Percentiles rank a stretch among this genome's conserved stretches.
phyloP scores from a whole-genome alignment of 805 yeast genomes.

The Kluyveromyces wickerhamii region DNA sequence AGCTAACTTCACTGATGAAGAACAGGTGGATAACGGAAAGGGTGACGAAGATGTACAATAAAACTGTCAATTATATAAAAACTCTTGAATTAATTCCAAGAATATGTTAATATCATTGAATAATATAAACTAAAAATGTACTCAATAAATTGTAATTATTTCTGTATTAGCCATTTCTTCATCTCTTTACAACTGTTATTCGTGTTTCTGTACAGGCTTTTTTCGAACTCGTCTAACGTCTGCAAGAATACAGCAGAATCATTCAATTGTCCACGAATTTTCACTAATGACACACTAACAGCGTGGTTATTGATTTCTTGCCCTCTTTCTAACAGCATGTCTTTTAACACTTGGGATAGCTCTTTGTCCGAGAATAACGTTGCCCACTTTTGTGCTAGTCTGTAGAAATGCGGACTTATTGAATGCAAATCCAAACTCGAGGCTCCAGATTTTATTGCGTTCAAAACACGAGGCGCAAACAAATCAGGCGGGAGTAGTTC shows the following conservation, averaged over 20 bases:
- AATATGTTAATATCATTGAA: too few relatives aligned
- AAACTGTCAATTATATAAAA: too few relatives aligned
- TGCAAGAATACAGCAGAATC: constrained; percentile 38
- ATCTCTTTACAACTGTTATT: constrained; percentile 42
- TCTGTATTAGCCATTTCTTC: constrained; percentile 33
- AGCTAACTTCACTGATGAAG: constrained; percentile 13
- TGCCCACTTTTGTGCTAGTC: constrained; percentile 71
- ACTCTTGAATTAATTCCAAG: too few relatives aligned
- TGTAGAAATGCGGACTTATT: constrained; percentile 58
- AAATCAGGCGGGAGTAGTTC: constrained; percentile 66
- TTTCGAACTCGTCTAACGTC: constrained; percentile 73
- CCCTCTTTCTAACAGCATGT: constrained; percentile 57
- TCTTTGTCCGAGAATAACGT: constrained; percentile 58
- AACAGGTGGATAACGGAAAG: constrained; percentile 14
- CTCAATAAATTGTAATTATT: too few relatives aligned
- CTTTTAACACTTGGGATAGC: constrained; percentile 41
- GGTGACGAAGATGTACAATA: constrained; percentile 15
- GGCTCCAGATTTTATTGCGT: constrained; percentile 75
- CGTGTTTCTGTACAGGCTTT: constrained; percentile 44
- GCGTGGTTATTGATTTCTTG: constrained; percentile 69
- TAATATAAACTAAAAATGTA: too few relatives aligned
- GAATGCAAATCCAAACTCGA: constrained; percentile 57
- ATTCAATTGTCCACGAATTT: constrained; percentile 27
- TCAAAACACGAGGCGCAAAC: constrained; percentile 55
- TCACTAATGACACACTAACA: constrained; percentile 17